Percentiles rank a stretch among this genome's conserved stretches.
phyloP scores from a whole-genome alignment of 768 basidiomycete genomes.

The Strobilomyces echinocephalus region DNA sequence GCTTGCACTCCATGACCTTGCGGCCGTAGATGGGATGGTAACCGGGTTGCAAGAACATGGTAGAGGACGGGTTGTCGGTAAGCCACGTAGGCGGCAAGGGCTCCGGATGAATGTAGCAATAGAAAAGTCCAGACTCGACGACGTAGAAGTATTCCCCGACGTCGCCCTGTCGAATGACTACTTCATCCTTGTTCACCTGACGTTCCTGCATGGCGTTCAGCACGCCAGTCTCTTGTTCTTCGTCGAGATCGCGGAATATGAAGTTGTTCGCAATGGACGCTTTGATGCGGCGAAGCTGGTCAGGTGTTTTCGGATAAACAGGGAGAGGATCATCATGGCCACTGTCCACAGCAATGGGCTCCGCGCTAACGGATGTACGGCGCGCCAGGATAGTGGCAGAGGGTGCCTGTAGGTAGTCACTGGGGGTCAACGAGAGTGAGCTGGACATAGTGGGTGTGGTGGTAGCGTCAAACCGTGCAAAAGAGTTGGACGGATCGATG shows the following conservation, averaged over 20 bases:
- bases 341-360: slow-evolving; percentile 85
- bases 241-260: slow-evolving; percentile 93
- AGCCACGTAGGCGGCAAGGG: slow-evolving; percentile 59
- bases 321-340: slow-evolving; percentile 64
- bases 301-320: slow-evolving; percentile 69
- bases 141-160: slow-evolving; percentile 98
- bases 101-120: slow-evolving; percentile 75
- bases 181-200: slow-evolving; percentile 61
- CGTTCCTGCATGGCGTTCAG: slow-evolving; percentile 94
- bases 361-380: slow-evolving; percentile 92
- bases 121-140: slow-evolving; percentile 81
- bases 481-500: slow-evolving; percentile 40
- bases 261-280: slow-evolving; percentile 84
- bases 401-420: slow-evolving; percentile 69
- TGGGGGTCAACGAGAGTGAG: slow-evolving; percentile 38
- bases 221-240: slow-evolving; percentile 91
- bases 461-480: slow-evolving; percentile 47
- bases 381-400: slow-evolving; percentile 80
- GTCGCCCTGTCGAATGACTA: slow-evolving; percentile 96
- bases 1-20: slow-evolving; percentile 78
- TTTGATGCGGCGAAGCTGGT: slow-evolving; percentile 86
- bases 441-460: slow-evolving; percentile 42
- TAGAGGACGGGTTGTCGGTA: slow-evolving; percentile 37
- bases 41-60: slow-evolving; percentile 52
- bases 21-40: slow-evolving; percentile 71